phyloP scores from a whole-genome alignment of 2,329 filamentous ascomycete species.

The Akanthomyces uredinophilus region DNA sequence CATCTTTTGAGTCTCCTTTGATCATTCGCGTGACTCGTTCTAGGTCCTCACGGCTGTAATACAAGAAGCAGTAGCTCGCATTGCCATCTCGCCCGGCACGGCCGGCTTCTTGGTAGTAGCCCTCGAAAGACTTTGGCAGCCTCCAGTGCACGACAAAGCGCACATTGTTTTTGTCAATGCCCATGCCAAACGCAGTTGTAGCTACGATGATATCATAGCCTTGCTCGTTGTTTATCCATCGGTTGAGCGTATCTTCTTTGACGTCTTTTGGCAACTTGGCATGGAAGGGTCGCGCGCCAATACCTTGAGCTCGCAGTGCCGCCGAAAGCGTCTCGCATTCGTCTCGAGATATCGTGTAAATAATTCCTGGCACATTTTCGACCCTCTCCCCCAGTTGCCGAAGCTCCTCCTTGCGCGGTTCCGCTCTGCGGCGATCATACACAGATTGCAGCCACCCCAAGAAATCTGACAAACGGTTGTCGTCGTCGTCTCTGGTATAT shows the following conservation, averaged over 20 bases:
- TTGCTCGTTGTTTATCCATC: conserved; percentile 67
- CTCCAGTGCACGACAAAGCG: conserved; percentile 95
- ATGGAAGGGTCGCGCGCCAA: conserved; percentile 71
- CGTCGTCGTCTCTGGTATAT: conserved; percentile 71
- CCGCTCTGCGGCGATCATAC: conserved; percentile 60
- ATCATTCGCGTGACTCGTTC: conserved; percentile 63
- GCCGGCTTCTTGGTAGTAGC: conserved; percentile 93
- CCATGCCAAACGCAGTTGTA: conserved; percentile 96
- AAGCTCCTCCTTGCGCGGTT: conserved; percentile 56
- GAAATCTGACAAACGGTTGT: conserved; percentile 68
- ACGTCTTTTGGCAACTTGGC: conserved; percentile 61
- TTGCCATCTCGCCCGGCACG: conserved; percentile 87
- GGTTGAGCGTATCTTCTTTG: conserved; percentile 65
- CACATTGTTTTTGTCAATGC: conserved; percentile 92
- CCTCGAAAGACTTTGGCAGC: conserved; percentile 88
- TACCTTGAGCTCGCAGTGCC: conserved; percentile 60
- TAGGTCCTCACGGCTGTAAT: conserved; percentile 83
- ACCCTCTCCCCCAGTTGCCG: conserved; percentile 46
- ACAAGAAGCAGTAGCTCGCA: conserved; percentile 79
- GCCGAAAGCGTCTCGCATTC: conserved; percentile 69
- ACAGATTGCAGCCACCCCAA: conserved; percentile 70
- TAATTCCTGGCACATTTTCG: conserved; percentile 68
- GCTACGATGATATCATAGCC: conserved; percentile 91
- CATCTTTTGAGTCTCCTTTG: conserved; percentile 39
- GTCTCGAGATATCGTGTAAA: conserved; percentile 70